Conservation (phyloP, 2,329 filamentous ascomycete genomes). For the Lachnellula occidentalis region DNA sequence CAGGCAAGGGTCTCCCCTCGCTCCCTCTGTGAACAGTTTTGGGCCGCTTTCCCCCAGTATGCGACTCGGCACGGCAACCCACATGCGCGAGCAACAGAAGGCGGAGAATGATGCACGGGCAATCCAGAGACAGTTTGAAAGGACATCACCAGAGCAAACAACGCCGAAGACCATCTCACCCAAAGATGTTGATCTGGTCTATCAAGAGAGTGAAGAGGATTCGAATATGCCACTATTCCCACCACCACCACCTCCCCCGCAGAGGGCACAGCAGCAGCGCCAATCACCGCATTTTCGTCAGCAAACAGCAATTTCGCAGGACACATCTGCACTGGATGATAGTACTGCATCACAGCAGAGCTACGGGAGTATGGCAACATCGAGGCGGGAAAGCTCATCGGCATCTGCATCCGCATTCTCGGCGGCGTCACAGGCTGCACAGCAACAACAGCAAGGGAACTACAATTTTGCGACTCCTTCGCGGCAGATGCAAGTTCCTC, state of each 20-base stretch:
- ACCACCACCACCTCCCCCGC: constrained; percentile 26
- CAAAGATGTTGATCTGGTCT: constrained; percentile 85
- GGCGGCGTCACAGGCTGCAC: constrained; percentile 24
- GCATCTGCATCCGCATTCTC: constrained; percentile 30
- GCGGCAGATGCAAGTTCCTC: constrained; percentile 25
- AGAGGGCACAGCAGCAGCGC: constrained; percentile 37
- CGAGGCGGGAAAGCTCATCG: constrained; percentile 34
- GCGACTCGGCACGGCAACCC: constrained; percentile 50
- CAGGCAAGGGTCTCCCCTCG: constrained; percentile 61
- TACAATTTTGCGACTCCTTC: constrained; percentile 43
- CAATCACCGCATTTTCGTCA: constrained; percentile 35
- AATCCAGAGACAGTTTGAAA: constrained; percentile 36
- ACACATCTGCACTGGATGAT: constrained; percentile 31
- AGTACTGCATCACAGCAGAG: constrained; percentile 33
- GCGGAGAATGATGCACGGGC: constrained; percentile 51
- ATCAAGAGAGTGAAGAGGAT: constrained; percentile 68
- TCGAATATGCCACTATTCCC: constrained; percentile 70
- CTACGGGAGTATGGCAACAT: constrained; percentile 38
- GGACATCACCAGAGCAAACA: constrained; percentile 34
- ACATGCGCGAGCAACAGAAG: constrained; percentile 56
- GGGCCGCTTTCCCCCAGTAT: constrained; percentile 29
- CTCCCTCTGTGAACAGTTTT: constrained; percentile 38
- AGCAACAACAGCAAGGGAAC: constrained; percentile 21
- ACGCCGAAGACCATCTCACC: constrained; percentile 88
- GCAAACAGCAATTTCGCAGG: constrained; percentile 22